These are phyloP conservation scores for Paramyrothecium sp. DNA, from an alignment of 2,329 filamentous ascomycete species.

Conservation along the genomic window DNA sequence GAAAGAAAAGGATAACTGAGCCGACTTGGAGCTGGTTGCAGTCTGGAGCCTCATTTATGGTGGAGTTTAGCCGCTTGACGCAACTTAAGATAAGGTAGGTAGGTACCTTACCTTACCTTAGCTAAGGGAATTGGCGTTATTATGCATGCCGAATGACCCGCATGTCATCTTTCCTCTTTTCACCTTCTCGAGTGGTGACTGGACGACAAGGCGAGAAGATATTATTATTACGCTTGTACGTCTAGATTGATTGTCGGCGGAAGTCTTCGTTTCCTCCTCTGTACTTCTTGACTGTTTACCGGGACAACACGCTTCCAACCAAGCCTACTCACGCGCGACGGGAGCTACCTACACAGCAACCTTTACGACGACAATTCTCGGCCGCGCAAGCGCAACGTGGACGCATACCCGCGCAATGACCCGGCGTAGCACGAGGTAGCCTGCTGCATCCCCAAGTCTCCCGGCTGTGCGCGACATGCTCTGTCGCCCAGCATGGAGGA, in stretches of 20 bases:
- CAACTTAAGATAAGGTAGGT: not conserved
- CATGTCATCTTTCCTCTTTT: not conserved
- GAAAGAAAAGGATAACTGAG: too few species aligned
- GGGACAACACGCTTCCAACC: too few species aligned
- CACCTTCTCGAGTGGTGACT: not conserved
- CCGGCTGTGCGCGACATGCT: conserved; percentile 27
- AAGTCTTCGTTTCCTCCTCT: too few species aligned
- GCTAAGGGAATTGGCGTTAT: not conserved
- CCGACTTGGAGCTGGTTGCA: too few species aligned
- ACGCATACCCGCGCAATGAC: not conserved
- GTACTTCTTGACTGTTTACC: too few species aligned
- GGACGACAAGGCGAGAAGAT: not conserved
- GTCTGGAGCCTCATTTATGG: too few species aligned
- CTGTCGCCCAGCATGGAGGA: conserved; percentile 52
- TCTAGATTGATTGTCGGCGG: too few species aligned
- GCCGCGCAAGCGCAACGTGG: not conserved
- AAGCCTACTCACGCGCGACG: too few species aligned
- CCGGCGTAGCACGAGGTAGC: not conserved
- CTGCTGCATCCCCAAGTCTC: conserved; percentile 6
- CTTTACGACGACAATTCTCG: not conserved
- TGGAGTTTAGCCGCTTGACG: too few species aligned
- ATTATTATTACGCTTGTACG: too few species aligned
- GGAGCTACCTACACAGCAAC: too few species aligned
- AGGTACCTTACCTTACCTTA: not conserved
- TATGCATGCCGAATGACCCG: not conserved